phyloP scores from a whole-genome alignment of 1,139 yeast species.

The Ashbya aceris region DNA sequence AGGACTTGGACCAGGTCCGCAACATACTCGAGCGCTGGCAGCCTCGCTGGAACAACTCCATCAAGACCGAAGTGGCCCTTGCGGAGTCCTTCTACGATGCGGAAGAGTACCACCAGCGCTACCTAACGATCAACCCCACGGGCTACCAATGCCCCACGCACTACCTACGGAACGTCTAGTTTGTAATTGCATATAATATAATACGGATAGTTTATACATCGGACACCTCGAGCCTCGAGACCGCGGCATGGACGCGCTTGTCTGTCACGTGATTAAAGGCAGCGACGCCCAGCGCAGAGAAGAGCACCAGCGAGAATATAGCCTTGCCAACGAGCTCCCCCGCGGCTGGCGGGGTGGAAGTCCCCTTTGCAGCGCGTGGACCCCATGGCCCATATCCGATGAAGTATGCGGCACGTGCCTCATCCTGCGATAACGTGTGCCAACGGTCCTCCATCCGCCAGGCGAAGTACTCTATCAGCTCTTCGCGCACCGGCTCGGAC shows the following conservation, averaged over 20 bases:
- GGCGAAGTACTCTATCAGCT: constrained; percentile 35
- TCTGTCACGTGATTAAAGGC: constrained; percentile 18
- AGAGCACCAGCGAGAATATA: constrained; percentile 18
- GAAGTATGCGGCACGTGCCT: constrained; percentile 31
- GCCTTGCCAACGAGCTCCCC: constrained; percentile 18
- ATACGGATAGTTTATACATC: background rate
- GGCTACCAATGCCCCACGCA: constrained; percentile 92
- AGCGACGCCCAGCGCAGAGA: constrained; percentile 19
- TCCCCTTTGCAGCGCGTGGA: constrained; percentile 17
- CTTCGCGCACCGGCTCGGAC: constrained; percentile 35
- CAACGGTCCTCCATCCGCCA: constrained; percentile 38
- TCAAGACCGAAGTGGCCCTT: constrained; percentile 63
- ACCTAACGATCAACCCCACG: constrained; percentile 65
- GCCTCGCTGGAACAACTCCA: constrained; percentile 45
- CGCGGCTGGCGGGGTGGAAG: constrained; percentile 11
- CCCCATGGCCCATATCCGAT: constrained; percentile 25
- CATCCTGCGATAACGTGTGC: constrained; percentile 30
- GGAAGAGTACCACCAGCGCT: constrained; percentile 84
- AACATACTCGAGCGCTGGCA: constrained; percentile 39
- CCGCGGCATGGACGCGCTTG: constrained; percentile 9
- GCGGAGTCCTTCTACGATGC: constrained; percentile 76
- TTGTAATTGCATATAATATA: background rate
- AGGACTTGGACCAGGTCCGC: constrained; percentile 38
- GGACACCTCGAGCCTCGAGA: constrained; percentile 7
- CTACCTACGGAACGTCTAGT: constrained; percentile 42